Conservation (phyloP, 208 protist species). For the Novymonas esmeraldas region DNA sequence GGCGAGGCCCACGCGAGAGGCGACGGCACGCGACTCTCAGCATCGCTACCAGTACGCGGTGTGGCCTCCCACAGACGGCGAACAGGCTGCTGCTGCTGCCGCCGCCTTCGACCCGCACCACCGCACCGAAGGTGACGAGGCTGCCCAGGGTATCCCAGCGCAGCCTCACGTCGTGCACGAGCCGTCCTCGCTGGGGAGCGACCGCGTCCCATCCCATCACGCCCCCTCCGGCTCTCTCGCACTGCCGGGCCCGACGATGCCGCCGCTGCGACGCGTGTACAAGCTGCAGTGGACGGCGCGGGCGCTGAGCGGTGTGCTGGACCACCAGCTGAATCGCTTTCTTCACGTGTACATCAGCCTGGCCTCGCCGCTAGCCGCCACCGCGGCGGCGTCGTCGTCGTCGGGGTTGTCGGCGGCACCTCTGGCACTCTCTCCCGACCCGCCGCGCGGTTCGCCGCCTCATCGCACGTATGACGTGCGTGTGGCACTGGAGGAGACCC, state of each 20-base stretch:
- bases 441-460: too few relatives aligned
- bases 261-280: slow-evolving; percentile 31
- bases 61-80: slow-evolving; percentile 7
- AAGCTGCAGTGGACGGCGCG: slow-evolving; percentile 56
- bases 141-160: too few relatives aligned
- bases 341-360: slow-evolving; percentile 62
- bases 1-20: not conserved
- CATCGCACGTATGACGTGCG: slow-evolving; percentile 34
- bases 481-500: slow-evolving; percentile 51
- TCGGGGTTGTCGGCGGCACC: not conserved
- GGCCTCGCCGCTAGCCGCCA: slow-evolving; percentile 46
- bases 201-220: too few relatives aligned
- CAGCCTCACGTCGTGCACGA: too few relatives aligned
- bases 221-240: too few relatives aligned
- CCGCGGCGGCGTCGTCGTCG: not conserved
- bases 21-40: not conserved
- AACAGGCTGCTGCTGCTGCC: not conserved
- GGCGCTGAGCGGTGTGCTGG: slow-evolving; percentile 33
- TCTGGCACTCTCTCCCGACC: not conserved
- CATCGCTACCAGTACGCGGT: not conserved
- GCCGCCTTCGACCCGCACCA: too few relatives aligned
- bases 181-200: too few relatives aligned
- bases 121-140: too few relatives aligned
- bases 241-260: slow-evolving; percentile 34
- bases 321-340: slow-evolving; percentile 66